Conservation (phyloP, 176 grass and related monocot species). For the Lolium perenne region DNA sequence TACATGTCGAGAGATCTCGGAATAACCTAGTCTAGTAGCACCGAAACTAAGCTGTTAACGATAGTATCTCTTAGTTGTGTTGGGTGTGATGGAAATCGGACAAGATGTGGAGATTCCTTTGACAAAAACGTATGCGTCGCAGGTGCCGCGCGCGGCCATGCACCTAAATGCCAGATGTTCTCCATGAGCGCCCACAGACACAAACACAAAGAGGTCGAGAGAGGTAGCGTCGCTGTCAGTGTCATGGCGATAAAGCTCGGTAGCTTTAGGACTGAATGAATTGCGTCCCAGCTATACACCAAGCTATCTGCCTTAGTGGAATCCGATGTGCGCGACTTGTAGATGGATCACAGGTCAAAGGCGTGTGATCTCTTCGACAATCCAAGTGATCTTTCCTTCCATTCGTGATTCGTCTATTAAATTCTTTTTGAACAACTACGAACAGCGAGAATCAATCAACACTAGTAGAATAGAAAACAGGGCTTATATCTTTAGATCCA, state of each 20-base stretch:
- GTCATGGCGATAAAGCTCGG: background rate
- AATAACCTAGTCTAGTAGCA: background rate
- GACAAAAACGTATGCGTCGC: conserved; percentile 26
- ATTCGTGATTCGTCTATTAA: background rate
- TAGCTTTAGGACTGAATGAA: conserved; percentile 18
- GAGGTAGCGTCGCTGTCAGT: conserved; percentile 7
- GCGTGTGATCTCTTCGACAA: background rate
- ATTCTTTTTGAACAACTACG: background rate
- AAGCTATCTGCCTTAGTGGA: background rate
- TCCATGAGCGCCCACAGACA: too few species aligned
- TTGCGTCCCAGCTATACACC: background rate
- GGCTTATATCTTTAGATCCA: too few species aligned
- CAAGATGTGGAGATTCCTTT: conserved; percentile 17
- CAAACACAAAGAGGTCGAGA: too few species aligned
- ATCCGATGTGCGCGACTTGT: conserved; percentile 17
- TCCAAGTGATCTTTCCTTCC: background rate
- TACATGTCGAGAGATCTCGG: background rate
- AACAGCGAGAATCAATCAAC: background rate
- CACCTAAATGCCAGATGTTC: background rate
- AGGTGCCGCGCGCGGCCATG: background rate
- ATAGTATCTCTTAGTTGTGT: background rate
- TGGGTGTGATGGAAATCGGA: conserved; percentile 6
- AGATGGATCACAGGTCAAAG: conserved; percentile 22
- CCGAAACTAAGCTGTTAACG: background rate
- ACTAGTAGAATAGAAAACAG: too few species aligned